Evolutionary conservation across 441 rosid genomes (phyloP).

Genomic region (Hura crepitans): DNA sequence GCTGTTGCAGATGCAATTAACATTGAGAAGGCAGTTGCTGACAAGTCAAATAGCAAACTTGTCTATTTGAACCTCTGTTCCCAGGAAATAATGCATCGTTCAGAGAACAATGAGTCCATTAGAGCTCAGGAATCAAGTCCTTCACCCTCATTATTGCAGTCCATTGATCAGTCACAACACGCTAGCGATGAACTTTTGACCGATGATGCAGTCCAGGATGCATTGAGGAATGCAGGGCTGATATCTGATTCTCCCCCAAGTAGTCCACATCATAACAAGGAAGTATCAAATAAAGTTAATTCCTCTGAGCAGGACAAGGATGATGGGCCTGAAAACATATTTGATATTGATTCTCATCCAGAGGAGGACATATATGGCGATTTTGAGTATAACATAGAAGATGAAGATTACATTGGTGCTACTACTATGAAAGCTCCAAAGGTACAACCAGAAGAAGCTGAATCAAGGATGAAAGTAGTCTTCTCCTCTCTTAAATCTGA

Average conservation of each 20-base stretch:
- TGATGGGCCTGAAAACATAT: conserved; percentile 56
- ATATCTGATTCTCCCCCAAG: conserved; percentile 86
- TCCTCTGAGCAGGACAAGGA: conserved; percentile 33
- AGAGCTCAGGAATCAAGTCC: conserved; percentile 37
- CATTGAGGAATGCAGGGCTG: conserved; percentile 88
- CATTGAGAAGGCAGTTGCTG: conserved; percentile 78
- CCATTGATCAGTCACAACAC: conserved; percentile 35
- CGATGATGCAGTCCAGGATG: conserved; percentile 52
- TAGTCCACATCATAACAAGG: conserved; percentile 51
- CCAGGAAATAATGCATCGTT: conserved; percentile 63
- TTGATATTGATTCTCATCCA: conserved; percentile 58
- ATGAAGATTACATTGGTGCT: conserved; percentile 72
- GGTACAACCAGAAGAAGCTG: conserved; percentile 45
- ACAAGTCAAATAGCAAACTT: conserved; percentile 80
- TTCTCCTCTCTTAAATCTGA: conserved; percentile 57
- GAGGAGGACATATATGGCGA: conserved; percentile 82
- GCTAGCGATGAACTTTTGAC: conserved; percentile 33
- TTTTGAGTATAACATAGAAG: conserved; percentile 80
- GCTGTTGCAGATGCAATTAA: conserved; percentile 98
- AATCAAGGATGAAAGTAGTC: conserved; percentile 63
- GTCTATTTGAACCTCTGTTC: conserved; percentile 94
- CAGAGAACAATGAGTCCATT: conserved; percentile 37
- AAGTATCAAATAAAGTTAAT: conserved; percentile 33
- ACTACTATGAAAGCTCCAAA: conserved; percentile 42
- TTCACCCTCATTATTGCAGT: conserved; percentile 28